Percentiles rank a stretch among this genome's conserved stretches.
phyloP scores from a whole-genome alignment of 192 early-diverging fungal genomes.

The Mortierella claussenii region DNA sequence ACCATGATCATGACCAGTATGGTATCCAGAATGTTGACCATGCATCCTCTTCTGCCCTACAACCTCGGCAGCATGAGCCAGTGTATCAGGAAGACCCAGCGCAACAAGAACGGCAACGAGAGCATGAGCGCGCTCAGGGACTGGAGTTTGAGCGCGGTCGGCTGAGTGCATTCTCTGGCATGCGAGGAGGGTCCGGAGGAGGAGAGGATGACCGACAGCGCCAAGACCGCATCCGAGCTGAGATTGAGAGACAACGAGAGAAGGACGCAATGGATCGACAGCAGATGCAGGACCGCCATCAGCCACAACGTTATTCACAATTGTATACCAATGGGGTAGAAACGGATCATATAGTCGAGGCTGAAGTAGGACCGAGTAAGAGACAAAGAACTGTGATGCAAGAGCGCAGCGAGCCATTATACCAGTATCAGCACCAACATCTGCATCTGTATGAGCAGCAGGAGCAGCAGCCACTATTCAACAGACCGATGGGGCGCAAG shows the following conservation, averaged over 20 bases:
- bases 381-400: no score
- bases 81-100: constrained; percentile 1
- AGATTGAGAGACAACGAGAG: constrained; percentile 26
- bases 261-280: constrained; percentile 5
- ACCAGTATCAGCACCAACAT: no score
- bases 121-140: constrained; percentile 12
- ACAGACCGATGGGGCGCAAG: constrained; percentile 24
- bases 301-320: constrained; percentile 4
- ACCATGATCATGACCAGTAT: constrained; percentile 5
- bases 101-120: constrained; percentile 12
- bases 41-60: neutral
- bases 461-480: neutral
- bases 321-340: neutral
- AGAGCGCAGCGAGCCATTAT: no score
- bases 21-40: no score
- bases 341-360: neutral
- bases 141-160: constrained; percentile 10
- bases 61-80: neutral
- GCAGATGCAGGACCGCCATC: constrained; percentile 1
- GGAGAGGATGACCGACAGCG: neutral
- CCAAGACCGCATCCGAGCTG: constrained; percentile 17
- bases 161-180: neutral
- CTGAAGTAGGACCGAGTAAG: constrained; percentile 1
- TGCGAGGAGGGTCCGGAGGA: no score
- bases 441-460: neutral